A percentile compares a stretch with the other conserved stretches of the same genome.
Conservation (phyloP, 2,329 filamentous ascomycete species). For the Epichloe gansuensis region DNA sequence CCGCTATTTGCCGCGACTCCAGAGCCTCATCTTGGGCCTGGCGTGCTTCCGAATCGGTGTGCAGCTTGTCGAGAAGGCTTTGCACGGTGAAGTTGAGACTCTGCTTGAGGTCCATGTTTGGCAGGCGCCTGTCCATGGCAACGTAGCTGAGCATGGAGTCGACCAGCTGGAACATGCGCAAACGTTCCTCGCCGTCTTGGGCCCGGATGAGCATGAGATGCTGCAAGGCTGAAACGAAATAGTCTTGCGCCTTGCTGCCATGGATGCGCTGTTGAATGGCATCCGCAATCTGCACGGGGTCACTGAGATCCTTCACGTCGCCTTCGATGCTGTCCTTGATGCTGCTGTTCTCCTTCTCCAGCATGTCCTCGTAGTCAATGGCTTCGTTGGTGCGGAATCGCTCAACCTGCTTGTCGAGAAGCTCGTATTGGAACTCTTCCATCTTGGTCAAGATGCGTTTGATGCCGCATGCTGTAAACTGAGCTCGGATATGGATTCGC, state of each 20-base stretch:
- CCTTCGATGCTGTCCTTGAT: slow-evolving; percentile 79
- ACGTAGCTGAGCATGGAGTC: slow-evolving; percentile 99
- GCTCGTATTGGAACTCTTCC: slow-evolving; percentile 95
- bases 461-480: slow-evolving; percentile 92
- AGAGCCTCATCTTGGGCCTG: slow-evolving; percentile 85
- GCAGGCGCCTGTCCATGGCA: slow-evolving; percentile 89
- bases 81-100: slow-evolving; percentile 96
- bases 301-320: slow-evolving; percentile 81
- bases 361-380: slow-evolving; percentile 95
- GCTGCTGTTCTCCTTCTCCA: slow-evolving; percentile 81
- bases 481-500: slow-evolving; percentile 84
- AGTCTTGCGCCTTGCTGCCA: slow-evolving; percentile 79
- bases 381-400: slow-evolving; percentile 86
- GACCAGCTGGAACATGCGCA: slow-evolving; percentile 94
- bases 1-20: slow-evolving; percentile 82
- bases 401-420: slow-evolving; percentile 97
- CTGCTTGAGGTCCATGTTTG: slow-evolving; percentile 96
- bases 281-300: slow-evolving; percentile 86
- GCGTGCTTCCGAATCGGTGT: slow-evolving; percentile 89
- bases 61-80: slow-evolving; percentile 84
- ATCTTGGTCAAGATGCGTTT: slow-evolving; percentile 91
- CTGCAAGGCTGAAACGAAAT: slow-evolving; percentile 90
- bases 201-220: slow-evolving; percentile 87
- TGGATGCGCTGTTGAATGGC: slow-evolving; percentile 77
- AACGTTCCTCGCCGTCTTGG: slow-evolving; percentile 79